These are phyloP conservation scores for Ulvella scutata DNA, from an alignment of 139 green algal genomes.

Conservation along the genomic window DNA sequence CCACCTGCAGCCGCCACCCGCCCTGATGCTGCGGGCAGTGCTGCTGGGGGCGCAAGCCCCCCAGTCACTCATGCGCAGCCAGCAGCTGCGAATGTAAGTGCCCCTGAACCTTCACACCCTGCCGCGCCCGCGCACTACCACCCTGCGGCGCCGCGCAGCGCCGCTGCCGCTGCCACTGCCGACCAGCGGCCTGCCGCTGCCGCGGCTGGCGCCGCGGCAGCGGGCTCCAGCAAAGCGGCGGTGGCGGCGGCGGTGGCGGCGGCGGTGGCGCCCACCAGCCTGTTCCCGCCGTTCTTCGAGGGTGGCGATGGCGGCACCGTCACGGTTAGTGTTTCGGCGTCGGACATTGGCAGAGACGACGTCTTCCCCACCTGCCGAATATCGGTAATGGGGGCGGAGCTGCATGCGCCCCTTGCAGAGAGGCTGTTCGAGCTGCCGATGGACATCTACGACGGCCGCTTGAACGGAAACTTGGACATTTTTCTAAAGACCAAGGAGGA, in stretches of 20 bases:
- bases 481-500: constrained; percentile 19
- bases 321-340: constrained; percentile 25
- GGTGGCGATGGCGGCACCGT: constrained; percentile 36
- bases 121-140: too few relatives aligned
- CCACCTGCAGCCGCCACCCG: too few relatives aligned
- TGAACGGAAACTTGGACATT: constrained; percentile 57
- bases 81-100: too few relatives aligned
- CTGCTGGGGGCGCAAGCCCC: too few relatives aligned
- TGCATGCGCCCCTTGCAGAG: constrained; percentile 72
- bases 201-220: not conserved
- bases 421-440: constrained; percentile 77
- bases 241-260: not conserved
- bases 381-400: constrained; percentile 20
- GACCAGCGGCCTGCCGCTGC: not conserved
- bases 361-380: constrained; percentile 27
- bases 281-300: too few relatives aligned
- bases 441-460: constrained; percentile 57
- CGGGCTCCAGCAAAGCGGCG: not conserved
- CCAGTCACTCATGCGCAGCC: too few relatives aligned
- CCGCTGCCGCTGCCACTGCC: not conserved
- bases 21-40: too few relatives aligned
- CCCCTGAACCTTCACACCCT: too few relatives aligned
- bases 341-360: constrained; percentile 15
- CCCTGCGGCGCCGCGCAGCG: not conserved
- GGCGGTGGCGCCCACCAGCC: not conserved